Base-by-base conservation (phyloP, 225 moss, liverwort and hornwort genomes). In the Neckera pumila region DNA sequence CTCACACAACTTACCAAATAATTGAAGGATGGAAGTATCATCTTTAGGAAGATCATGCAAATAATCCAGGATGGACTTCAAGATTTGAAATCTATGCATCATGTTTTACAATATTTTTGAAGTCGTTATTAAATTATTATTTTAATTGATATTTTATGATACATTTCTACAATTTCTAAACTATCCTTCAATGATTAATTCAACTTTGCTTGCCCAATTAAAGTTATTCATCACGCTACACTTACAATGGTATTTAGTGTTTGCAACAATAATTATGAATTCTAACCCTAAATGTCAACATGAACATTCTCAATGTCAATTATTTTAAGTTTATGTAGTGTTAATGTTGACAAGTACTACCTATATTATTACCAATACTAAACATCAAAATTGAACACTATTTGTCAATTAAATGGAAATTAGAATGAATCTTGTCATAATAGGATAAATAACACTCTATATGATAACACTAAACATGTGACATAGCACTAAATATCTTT, bases 151-250 rank as follows among this genome's bases (percentile, higher is more conserved):
- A 30, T 20, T 75, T 74, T 49, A 31, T 31, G 0, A 49, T 33
- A 7, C 18, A 47, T 19, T 1, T 47, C 17, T 75, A 19, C 12
- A 31, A 49, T 75, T 75, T 75, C 31, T 31, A 49, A 2, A 19
- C 20, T 12, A 47, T 1, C 5, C 6, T 0, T 9, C 3, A 2
- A 3, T 45, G 4, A 0, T 49, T 51, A 12, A 20, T 75, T 51
- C 8, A 49, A 20, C 2, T 49, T 0, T 75, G 1, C 1, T 49
- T 51, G 7, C 20, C 12, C 0, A 20, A 12, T 51, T 8, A 75
- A 75, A 33, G 1, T 49, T 12, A 12, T 49, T 75, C 74, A 74
- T 31, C 7, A 31, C 0, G 3, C 49, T 74, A 19, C 5, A 47
- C 7, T 30, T 45, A 23, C 43, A 28, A 45, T 73, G 45, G 30